Base-by-base conservation (phyloP, 23 red algal genomes). In the Cyanidiococcus yangmingshanensis region DNA sequence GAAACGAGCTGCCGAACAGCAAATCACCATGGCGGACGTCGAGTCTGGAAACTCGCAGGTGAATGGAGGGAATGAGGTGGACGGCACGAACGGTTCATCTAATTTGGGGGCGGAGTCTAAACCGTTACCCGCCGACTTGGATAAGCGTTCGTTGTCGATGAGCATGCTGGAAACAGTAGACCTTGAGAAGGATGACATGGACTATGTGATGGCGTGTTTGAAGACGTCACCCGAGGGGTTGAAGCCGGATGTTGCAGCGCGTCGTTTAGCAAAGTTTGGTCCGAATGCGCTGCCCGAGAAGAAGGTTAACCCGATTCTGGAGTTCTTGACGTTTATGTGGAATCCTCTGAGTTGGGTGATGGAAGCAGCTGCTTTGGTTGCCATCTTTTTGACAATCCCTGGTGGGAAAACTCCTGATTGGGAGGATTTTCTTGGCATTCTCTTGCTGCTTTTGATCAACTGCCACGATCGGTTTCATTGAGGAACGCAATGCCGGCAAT, bases 221-320 rank as follows among this genome's bases (percentile, higher is more conserved):
- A 71, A 71, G 63, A 32, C 63, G 12, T 71, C 63, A 3, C 21
- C 3, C 7, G 63, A 71, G 2, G 82, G 82, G 25, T 36, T 85
- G 82, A 79, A 59, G 15, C 40, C 74, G n/a, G 68, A 59, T 2
- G 82, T 68, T 21, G 82, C 82, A 25, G 29, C 35, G 21, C 57
- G 29, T 39, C 57, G 82, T 18, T 40, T 85, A 50, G 82, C 54
- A n/a, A 59, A 78, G 75, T 79, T 79, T 51, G 82, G 82, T 7
- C 82, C 82, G 77, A 85, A 85, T 58, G 74, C 57, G 37, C 41
- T 85, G 75, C 82, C 82, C 40, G 67, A 85, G 82, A 85, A 85
- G 74, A 85, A 85, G 75, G 39, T 50, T 29, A 85, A 85, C 37
- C 57, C 57, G 0, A 37, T 85, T 37, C 7, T 77, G 1, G 45